These are phyloP conservation scores for Eleusine coracana DNA, from an alignment of 176 grass and related monocot species.

Conservation along the genomic window DNA sequence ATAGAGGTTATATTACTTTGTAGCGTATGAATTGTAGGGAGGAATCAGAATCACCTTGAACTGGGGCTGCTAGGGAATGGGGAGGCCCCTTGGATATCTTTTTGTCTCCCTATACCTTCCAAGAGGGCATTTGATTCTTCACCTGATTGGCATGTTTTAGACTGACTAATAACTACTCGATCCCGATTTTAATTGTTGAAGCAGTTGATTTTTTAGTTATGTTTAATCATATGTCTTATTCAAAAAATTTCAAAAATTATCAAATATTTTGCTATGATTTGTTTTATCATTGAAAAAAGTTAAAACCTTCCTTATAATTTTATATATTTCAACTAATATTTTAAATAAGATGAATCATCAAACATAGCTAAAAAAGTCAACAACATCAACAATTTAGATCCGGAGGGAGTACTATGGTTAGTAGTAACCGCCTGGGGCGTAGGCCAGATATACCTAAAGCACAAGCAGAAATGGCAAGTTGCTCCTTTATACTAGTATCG, in stretches of 20 bases:
- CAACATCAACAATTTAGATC: too few relatives aligned
- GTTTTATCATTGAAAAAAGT: too few relatives aligned
- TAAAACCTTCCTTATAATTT: too few relatives aligned
- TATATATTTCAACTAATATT: too few relatives aligned
- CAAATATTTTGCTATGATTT: too few relatives aligned
- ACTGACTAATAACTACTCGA: not conserved
- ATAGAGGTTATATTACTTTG: constrained; percentile 27
- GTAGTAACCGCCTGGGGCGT: constrained; percentile 16
- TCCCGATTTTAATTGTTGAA: too few relatives aligned
- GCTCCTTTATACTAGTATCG: not conserved
- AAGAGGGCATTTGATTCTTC: constrained; percentile 21
- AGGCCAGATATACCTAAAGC: constrained; percentile 43
- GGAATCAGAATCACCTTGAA: constrained; percentile 39
- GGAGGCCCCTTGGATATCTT: constrained; percentile 15
- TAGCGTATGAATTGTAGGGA: not conserved
- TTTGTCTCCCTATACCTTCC: constrained; percentile 6
- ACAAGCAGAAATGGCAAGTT: constrained; percentile 5
- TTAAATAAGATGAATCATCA: too few relatives aligned
- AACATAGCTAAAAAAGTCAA: too few relatives aligned
- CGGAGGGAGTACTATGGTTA: not conserved
- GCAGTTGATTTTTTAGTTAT: too few relatives aligned
- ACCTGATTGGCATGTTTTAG: constrained; percentile 19
- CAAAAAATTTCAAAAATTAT: too few relatives aligned
- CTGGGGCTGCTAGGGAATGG: constrained; percentile 2
- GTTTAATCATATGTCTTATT: too few relatives aligned